Evolutionary conservation across 495 filamentous ascomycete genomes (phyloP).

Genomic region (Aspergillus kassunensis): DNA sequence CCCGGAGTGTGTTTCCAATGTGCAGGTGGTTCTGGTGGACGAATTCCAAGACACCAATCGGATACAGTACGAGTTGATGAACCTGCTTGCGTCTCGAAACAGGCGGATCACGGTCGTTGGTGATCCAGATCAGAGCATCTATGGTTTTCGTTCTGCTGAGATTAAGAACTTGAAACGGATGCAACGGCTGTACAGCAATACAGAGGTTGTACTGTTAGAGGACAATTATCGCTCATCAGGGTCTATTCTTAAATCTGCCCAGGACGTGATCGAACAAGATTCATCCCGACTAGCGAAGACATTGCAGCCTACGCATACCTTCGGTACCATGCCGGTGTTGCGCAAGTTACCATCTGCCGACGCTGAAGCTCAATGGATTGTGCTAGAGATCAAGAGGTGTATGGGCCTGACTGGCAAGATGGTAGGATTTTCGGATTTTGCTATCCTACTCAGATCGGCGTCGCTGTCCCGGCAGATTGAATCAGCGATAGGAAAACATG

Average conservation of each 20-base stretch:
- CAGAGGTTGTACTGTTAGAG: constrained; percentile 79
- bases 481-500: constrained; percentile 74
- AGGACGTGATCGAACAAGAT: constrained; percentile 92
- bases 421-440: constrained; percentile 72
- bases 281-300: constrained; percentile 69
- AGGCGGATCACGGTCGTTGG: constrained; percentile 89
- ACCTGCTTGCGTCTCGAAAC: constrained; percentile 68
- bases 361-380: constrained; percentile 83
- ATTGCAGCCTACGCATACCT: constrained; percentile 74
- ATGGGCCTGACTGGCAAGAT: constrained; percentile 67
- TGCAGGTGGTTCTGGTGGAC: constrained; percentile 90
- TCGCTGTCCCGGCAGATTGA: constrained; percentile 82
- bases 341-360: constrained; percentile 69
- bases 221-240: constrained; percentile 94
- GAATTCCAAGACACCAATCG: constrained; percentile 98
- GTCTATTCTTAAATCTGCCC: constrained; percentile 76
- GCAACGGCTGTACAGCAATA: constrained; percentile 69
- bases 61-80: constrained; percentile 94
- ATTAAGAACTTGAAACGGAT: constrained; percentile 83
- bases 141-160: constrained; percentile 96
- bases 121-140: constrained; percentile 98
- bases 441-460: constrained; percentile 82
- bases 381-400: constrained; percentile 74
- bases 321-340: constrained; percentile 79
- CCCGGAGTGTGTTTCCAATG: constrained; percentile 84